Evolutionary conservation across 2,329 filamentous ascomycete species (phyloP).

Genomic region (Colletotrichum echinochloae): DNA sequence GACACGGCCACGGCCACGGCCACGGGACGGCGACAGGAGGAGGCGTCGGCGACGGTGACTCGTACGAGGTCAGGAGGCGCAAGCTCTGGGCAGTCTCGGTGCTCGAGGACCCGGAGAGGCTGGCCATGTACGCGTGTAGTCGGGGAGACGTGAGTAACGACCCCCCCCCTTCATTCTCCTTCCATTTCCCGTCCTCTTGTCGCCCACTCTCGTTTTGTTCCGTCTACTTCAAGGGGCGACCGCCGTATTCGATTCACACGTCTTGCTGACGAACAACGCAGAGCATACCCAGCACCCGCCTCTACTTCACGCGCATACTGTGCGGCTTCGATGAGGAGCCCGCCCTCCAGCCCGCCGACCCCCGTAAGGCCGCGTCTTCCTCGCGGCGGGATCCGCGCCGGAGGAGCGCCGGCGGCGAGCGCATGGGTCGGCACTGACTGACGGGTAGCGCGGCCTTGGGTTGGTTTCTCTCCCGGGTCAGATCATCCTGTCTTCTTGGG

Average conservation of each 20-base stretch:
- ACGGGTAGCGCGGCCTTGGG: background rate
- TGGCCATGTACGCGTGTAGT: slow-evolving; percentile 70
- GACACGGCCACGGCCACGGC: background rate
- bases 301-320: slow-evolving; percentile 67
- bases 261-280: slow-evolving; percentile 45
- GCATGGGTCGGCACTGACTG: slow-evolving; percentile 30
- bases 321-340: slow-evolving; percentile 60
- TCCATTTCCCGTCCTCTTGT: background rate
- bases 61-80: slow-evolving; percentile 57
- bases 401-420: slow-evolving; percentile 41
- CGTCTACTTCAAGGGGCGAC: background rate
- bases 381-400: slow-evolving; percentile 28
- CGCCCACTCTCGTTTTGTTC: background rate
- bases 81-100: slow-evolving; percentile 64
- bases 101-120: slow-evolving; percentile 67
- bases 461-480: background rate
- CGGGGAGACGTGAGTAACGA: slow-evolving; percentile 62
- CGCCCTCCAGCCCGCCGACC: slow-evolving; percentile 38
- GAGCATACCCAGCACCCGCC: slow-evolving; percentile 67
- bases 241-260: background rate
- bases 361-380: slow-evolving; percentile 29
- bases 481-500: background rate
- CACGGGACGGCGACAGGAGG: background rate
- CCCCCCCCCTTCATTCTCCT: slow-evolving; percentile 3
- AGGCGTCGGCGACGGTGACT: slow-evolving; percentile 48